Evolutionary conservation across 345 rosid genomes (phyloP).

Genomic region (Brassica nigra): DNA sequence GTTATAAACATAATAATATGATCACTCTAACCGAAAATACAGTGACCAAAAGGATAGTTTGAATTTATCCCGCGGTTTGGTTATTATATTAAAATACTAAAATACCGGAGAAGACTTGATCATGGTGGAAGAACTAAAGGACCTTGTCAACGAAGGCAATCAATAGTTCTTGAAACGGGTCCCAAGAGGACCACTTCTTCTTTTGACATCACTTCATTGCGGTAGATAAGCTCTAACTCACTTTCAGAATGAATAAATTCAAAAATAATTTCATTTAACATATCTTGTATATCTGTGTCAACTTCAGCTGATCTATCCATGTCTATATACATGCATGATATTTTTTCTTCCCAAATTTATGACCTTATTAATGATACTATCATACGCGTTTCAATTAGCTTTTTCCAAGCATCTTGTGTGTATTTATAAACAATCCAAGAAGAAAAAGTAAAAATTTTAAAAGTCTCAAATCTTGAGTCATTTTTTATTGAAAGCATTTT

Average conservation of each 20-base stretch:
- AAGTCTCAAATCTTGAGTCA: not conserved
- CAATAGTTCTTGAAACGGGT: conserved; percentile 26
- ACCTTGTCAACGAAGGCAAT: conserved; percentile 35
- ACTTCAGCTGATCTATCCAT: conserved; percentile 5
- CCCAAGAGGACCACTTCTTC: conserved; percentile 33
- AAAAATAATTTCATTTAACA: not conserved
- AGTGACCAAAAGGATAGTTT: not conserved
- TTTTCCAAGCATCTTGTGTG: conserved; percentile 13
- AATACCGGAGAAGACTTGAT: conserved; percentile 17
- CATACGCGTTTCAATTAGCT: not conserved
- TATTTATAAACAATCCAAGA: not conserved
- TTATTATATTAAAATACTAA: not conserved
- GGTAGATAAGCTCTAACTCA: conserved; percentile 38
- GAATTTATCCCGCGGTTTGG: not conserved
- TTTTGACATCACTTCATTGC: conserved; percentile 31
- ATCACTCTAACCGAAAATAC: not conserved
- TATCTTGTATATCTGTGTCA: conserved; percentile 12
- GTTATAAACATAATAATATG: not conserved
- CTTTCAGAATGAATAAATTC: conserved; percentile 4
- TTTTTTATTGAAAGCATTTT: not conserved
- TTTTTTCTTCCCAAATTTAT: not conserved
- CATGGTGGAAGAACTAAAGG: conserved; percentile 13
- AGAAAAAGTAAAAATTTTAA: not conserved
- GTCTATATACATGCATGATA: not conserved
- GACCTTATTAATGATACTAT: not conserved